Conservation (phyloP, 352 stramenopile genomes). For the Aphanomyces astaci region DNA sequence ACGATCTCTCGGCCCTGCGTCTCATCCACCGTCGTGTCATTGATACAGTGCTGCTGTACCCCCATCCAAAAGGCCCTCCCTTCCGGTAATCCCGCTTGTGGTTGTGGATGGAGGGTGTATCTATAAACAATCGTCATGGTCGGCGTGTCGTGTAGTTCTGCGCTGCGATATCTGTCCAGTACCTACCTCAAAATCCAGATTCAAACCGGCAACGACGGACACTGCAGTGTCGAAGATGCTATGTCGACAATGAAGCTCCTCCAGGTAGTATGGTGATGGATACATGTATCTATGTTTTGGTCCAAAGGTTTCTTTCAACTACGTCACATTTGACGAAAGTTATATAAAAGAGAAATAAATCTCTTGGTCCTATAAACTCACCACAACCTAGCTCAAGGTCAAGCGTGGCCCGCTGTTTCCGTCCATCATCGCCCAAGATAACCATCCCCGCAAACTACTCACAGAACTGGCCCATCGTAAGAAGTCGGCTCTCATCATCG, state of each 20-base stretch:
- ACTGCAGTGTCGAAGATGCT: conserved; percentile 79
- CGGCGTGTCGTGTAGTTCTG: conserved; percentile 26
- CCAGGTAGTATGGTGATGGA: conserved; percentile 29
- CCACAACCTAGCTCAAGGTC: conserved; percentile 60
- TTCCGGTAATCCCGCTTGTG: too few relatives aligned
- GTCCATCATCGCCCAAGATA: conserved; percentile 49
- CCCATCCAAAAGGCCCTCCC: conserved; percentile 63
- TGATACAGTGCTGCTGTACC: conserved; percentile 76
- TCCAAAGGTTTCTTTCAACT: too few relatives aligned
- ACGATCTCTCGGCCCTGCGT: conserved; percentile 62
- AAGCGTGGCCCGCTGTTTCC: conserved; percentile 67
- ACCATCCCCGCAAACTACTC: conserved; percentile 72
- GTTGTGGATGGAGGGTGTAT: too few relatives aligned
- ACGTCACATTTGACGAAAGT: too few relatives aligned
- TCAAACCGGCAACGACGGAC: conserved; percentile 57
- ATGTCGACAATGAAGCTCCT: conserved; percentile 64
- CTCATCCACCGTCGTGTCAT: conserved; percentile 69
- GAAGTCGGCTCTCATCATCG: conserved; percentile 72
- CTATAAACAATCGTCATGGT: neutral
- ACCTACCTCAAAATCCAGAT: conserved; percentile 66
- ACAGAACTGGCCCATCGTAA: conserved; percentile 57
- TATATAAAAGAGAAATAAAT: neutral
- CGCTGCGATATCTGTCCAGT: conserved; percentile 62
- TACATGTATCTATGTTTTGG: too few relatives aligned
- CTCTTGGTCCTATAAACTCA: neutral